These are phyloP conservation scores for Tricholoma saponaceum DNA, from an alignment of 768 basidiomycete genomes.

Conservation along the genomic window DNA sequence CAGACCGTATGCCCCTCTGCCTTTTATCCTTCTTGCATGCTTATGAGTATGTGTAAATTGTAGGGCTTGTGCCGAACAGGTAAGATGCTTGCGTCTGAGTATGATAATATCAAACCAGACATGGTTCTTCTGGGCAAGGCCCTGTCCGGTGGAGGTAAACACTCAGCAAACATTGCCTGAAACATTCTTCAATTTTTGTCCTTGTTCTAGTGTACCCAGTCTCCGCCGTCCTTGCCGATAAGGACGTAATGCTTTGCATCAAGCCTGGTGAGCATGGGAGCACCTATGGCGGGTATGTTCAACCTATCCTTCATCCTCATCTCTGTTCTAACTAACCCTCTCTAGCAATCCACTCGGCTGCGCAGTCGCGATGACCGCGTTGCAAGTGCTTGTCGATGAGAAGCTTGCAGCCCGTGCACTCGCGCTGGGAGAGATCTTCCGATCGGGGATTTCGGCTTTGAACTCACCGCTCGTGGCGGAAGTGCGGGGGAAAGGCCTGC, in stretches of 20 bases:
- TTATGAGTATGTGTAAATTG: background rate
- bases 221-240: constrained; percentile 88
- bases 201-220: constrained; percentile 80
- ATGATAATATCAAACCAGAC: constrained; percentile 87
- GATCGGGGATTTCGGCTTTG: constrained; percentile 53
- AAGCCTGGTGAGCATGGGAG: constrained; percentile 94
- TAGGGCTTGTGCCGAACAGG: constrained; percentile 91
- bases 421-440: constrained; percentile 78
- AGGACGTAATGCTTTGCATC: constrained; percentile 93
- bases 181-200: background rate
- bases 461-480: constrained; percentile 67
- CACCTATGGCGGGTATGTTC: constrained; percentile 86
- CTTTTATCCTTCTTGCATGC: background rate
- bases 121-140: constrained; percentile 94
- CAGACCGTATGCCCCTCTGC: constrained; percentile 67
- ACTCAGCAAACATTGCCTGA: background rate
- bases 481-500: constrained; percentile 82
- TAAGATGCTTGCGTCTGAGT: constrained; percentile 87
- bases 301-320: background rate
- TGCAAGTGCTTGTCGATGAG: constrained; percentile 89
- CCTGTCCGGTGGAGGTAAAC: constrained; percentile 87
- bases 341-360: constrained; percentile 88
- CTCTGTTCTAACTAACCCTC: constrained; percentile 1
- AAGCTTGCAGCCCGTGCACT: constrained; percentile 77
- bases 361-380: constrained; percentile 91